Conservation (phyloP, 805 yeast genomes). For the Pichia pseudocactophila region DNA sequence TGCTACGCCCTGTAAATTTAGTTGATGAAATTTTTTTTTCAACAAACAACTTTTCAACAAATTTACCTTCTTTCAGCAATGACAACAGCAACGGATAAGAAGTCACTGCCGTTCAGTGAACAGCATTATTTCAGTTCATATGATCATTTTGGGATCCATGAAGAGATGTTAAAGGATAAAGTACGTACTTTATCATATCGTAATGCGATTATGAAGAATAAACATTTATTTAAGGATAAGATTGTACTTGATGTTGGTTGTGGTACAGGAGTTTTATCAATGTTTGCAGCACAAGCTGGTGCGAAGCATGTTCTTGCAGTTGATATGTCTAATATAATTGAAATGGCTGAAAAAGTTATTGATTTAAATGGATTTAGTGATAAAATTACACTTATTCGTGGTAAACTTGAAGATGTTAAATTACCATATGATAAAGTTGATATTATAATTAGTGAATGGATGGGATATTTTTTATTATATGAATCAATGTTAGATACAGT, state of each 20-base stretch:
- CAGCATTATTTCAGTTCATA: slow-evolving; percentile 94
- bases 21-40: slow-evolving; percentile 29
- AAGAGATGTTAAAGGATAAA: slow-evolving; percentile 95
- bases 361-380: slow-evolving; percentile 75
- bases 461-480: slow-evolving; percentile 94
- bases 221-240: slow-evolving; percentile 83
- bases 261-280: slow-evolving; percentile 95
- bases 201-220: slow-evolving; percentile 85
- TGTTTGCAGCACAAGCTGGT: slow-evolving; percentile 99
- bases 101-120: slow-evolving; percentile 58
- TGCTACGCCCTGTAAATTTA: too few relatives aligned
- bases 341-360: slow-evolving; percentile 88
- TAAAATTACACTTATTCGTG: slow-evolving; percentile 80
- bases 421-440: slow-evolving; percentile 86
- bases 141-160: slow-evolving; percentile 96
- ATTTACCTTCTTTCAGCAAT: slow-evolving; percentile 1
- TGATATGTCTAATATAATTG: slow-evolving; percentile 94
- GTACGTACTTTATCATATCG: slow-evolving; percentile 88
- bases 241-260: slow-evolving; percentile 96
- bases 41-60: not conserved
- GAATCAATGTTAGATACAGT: slow-evolving; percentile 98
- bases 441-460: slow-evolving; percentile 96
- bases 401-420: slow-evolving; percentile 87
- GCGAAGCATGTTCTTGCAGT: slow-evolving; percentile 97
- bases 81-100: slow-evolving; percentile 52